Evolutionary conservation across 352 stramenopile species (phyloP), one percentile per base, ranked within the genome.

Genomic region (Globisporangium cystogenes): DNA sequence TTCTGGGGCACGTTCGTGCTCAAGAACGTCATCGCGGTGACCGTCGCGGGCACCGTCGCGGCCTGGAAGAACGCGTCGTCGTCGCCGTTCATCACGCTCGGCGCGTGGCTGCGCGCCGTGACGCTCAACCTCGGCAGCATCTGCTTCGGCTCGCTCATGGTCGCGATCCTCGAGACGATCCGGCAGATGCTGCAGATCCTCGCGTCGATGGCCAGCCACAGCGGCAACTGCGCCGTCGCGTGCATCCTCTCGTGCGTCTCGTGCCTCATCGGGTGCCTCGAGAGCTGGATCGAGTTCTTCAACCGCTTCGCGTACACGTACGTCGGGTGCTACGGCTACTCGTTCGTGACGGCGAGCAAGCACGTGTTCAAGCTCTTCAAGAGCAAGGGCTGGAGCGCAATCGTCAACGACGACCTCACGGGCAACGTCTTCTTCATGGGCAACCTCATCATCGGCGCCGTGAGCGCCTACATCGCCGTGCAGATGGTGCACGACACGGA

Each of bases 61-160:
- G 87, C 86, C 16, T 98, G 95, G 95, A 82, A 90, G 59, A 84
- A 83, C 54, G 72, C 90, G 4, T 72, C 74, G 41, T 87, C 78
- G 24, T 79, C 72, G 41, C 60, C 76, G 33, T 88, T 80, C 64
- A 87, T 89, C 62, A 90, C 80, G 29, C 57, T 89, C 36, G 72
- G 82, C 7, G 78, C 96, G 12, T 89, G 70, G 65, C 53, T 85
- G 26, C 83, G 90, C 24, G 81, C 91, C 0, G 67, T 89, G 50
- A 98, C 91, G 33, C 77, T 88, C 43, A 88, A 92, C 55, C 72
- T 98, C 26, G 95, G 95, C 46, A 95, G 75, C 31, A 98, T 98
- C 59, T 98, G 82, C 74, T 91, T 96, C 49, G 88, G 88, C 20
- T 96, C 87, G 51, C 74, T 97, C 37, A 82, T 96, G 39, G 88